Conservation (phyloP, 2,329 filamentous ascomycete species). For the Emericellopsis atlantica region DNA sequence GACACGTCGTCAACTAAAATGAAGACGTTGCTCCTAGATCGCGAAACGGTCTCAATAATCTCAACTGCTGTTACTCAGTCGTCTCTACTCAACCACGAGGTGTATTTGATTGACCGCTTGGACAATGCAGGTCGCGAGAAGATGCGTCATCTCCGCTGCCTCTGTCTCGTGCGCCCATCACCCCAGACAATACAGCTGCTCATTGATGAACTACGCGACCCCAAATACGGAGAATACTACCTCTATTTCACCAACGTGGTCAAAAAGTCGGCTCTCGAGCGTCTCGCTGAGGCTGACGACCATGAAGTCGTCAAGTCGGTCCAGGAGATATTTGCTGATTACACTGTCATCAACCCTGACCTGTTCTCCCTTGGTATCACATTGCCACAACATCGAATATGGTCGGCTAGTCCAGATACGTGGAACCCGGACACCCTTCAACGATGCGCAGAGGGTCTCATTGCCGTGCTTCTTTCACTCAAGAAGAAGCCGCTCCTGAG, state of each 20-base stretch:
- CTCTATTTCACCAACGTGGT: slow-evolving; percentile 97
- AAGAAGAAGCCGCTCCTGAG: slow-evolving; percentile 96
- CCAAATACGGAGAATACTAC: slow-evolving; percentile 95
- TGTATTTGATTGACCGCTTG: slow-evolving; percentile 93
- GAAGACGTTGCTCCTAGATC: slow-evolving; percentile 93
- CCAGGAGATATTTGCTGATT: slow-evolving; percentile 95
- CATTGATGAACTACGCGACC: slow-evolving; percentile 90
- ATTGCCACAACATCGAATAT: slow-evolving; percentile 63
- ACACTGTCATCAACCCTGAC: slow-evolving; percentile 88
- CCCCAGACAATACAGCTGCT: slow-evolving; percentile 85
- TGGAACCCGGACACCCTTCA: slow-evolving; percentile 89
- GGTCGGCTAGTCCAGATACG: slow-evolving; percentile 67
- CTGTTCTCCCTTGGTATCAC: slow-evolving; percentile 70
- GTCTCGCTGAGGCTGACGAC: slow-evolving; percentile 90
- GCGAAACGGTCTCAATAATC: slow-evolving; percentile 85
- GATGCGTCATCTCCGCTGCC: slow-evolving; percentile 91
- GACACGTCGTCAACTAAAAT: slow-evolving; percentile 79
- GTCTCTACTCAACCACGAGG: slow-evolving; percentile 84
- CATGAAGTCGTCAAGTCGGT: slow-evolving; percentile 92
- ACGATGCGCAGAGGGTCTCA: slow-evolving; percentile 72
- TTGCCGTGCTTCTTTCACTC: slow-evolving; percentile 72
- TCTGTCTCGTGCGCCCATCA: slow-evolving; percentile 87
- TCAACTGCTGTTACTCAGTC: slow-evolving; percentile 96
- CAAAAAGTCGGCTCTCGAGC: slow-evolving; percentile 89
- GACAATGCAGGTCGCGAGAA: slow-evolving; percentile 87